Percentiles rank a stretch among this genome's conserved stretches.
Evolutionary conservation across 2,329 filamentous ascomycete species (phyloP).

Genomic region (Aureobasidium zeae): DNA sequence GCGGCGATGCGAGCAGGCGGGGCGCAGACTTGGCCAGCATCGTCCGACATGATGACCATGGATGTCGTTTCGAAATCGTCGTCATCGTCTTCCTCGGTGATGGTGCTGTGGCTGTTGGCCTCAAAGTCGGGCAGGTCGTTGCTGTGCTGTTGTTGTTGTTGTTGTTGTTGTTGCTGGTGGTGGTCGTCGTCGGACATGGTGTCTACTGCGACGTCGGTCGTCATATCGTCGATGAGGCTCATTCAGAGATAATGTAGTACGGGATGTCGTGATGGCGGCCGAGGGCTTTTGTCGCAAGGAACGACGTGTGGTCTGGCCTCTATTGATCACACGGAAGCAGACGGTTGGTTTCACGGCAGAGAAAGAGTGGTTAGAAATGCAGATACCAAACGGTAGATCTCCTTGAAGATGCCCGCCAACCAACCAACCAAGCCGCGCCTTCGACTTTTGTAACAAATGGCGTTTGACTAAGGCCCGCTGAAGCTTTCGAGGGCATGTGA

Average conservation of each 20-base stretch:
- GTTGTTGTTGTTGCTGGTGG: too few relatives aligned
- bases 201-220: slow-evolving; percentile 2
- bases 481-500: slow-evolving; percentile 5
- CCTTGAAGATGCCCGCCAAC: too few relatives aligned
- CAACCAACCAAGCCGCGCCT: too few relatives aligned
- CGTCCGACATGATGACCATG: slow-evolving; percentile 30
- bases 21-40: slow-evolving; percentile 41
- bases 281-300: too few relatives aligned
- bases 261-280: background rate
- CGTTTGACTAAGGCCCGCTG: slow-evolving; percentile 8
- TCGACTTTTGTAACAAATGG: too few relatives aligned
- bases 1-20: slow-evolving; percentile 70
- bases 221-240: slow-evolving; percentile 4
- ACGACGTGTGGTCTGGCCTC: too few relatives aligned
- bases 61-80: slow-evolving; percentile 7
- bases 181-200: slow-evolving; percentile 9
- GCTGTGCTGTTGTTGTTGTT: too few relatives aligned
- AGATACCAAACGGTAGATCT: too few relatives aligned
- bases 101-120: background rate
- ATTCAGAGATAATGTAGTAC: background rate
- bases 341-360: too few relatives aligned
- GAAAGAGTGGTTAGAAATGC: too few relatives aligned
- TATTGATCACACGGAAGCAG: too few relatives aligned
- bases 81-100: slow-evolving; percentile 7
- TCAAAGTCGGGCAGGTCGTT: slow-evolving; percentile 10